A percentile compares a stretch with the other conserved stretches of the same genome.
These are phyloP conservation scores for Scytalidium lignicola DNA, from an alignment of 2,329 filamentous ascomycete species.

Conservation along the genomic window DNA sequence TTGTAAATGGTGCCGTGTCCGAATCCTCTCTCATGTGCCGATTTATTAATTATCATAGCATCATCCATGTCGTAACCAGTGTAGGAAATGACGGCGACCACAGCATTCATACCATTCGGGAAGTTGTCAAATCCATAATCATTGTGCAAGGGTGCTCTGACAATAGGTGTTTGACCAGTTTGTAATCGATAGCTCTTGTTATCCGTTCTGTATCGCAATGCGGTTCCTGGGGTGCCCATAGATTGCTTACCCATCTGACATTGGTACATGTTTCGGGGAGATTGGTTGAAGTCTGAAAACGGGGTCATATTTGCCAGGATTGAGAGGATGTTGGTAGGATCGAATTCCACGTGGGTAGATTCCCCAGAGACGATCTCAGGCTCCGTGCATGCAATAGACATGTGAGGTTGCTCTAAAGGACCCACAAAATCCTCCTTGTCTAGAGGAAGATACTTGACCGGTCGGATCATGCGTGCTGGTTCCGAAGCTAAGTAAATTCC, in stretches of 20 bases:
- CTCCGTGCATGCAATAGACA: constrained; percentile 93
- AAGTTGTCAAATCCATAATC: constrained; percentile 97
- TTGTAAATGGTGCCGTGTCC: constrained; percentile 97
- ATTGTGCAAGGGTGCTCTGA: constrained; percentile 88
- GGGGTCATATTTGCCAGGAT: constrained; percentile 98
- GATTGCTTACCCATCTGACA: constrained; percentile 99
- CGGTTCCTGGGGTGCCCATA: constrained; percentile 92
- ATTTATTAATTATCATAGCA: constrained; percentile 99
- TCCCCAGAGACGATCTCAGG: constrained; percentile 82
- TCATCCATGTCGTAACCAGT: constrained; percentile 99
- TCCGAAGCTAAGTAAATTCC: constrained; percentile 91
- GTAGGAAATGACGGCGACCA: constrained; percentile 97
- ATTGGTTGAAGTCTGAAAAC: constrained; percentile 98
- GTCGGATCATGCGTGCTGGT: constrained; percentile 79
- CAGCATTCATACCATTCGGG: constrained; percentile 90
- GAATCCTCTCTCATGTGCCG: constrained; percentile 90
- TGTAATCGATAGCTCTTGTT: constrained; percentile 96
- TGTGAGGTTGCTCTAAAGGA: constrained; percentile 93
- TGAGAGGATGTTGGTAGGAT: constrained; percentile 93
- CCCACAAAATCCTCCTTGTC: constrained; percentile 85
- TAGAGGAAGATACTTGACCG: constrained; percentile 85
- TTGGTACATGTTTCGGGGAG: constrained; percentile 97
- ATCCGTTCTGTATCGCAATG: constrained; percentile 81
- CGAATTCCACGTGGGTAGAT: constrained; percentile 89
- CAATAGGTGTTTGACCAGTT: constrained; percentile 92